Evolutionary conservation across 768 basidiomycete species (phyloP).

Genomic region (Rhodosporidiobolus sp.): DNA sequence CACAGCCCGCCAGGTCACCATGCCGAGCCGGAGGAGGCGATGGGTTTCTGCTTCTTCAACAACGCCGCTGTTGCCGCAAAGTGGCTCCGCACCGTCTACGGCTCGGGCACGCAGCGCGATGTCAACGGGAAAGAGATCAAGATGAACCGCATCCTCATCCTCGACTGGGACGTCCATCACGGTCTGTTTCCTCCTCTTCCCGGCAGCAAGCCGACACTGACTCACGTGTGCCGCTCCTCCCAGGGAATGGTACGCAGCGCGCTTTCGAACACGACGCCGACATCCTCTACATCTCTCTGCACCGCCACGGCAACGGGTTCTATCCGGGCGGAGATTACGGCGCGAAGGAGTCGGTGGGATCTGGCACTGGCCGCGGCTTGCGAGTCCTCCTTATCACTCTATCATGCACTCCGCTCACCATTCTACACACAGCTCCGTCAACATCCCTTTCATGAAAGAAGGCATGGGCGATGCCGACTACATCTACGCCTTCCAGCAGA

Average conservation of each 20-base stretch:
- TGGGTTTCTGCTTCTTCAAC: constrained; percentile 99
- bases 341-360: constrained; percentile 77
- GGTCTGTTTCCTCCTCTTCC: constrained; percentile 54
- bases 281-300: constrained; percentile 89
- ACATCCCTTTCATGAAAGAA: constrained; percentile 84
- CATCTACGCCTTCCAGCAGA: constrained; percentile 88
- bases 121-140: constrained; percentile 33
- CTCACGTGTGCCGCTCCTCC: not conserved
- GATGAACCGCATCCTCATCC: constrained; percentile 77
- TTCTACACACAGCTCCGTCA: constrained; percentile 67
- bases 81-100: constrained; percentile 63
- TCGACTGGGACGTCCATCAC: constrained; percentile 98
- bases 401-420: constrained; percentile 13
- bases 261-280: constrained; percentile 90
- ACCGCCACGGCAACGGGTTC: constrained; percentile 92
- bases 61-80: constrained; percentile 90
- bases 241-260: constrained; percentile 94
- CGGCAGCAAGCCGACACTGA: not conserved
- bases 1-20: constrained; percentile 85
- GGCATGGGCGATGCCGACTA: constrained; percentile 96
- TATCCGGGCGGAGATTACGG: constrained; percentile 94
- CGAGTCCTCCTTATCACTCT: constrained; percentile 52
- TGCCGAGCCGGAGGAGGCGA: constrained; percentile 94
- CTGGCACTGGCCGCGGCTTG: constrained; percentile 76
- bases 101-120: constrained; percentile 49